Conservation (phyloP, 1,139 yeast genomes). For the Geotrichum aggregatum region DNA sequence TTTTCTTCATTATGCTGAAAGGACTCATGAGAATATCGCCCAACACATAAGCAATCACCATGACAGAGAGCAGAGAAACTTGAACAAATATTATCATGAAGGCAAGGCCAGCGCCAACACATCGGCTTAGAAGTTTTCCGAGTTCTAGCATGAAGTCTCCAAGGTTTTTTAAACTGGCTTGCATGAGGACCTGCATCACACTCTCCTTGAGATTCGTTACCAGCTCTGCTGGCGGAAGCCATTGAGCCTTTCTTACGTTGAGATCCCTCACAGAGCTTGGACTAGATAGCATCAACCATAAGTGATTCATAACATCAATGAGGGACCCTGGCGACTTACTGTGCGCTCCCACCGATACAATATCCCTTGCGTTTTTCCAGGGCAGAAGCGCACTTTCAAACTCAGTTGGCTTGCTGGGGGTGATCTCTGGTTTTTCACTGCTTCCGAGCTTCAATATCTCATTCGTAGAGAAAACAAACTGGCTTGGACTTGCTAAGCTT, state of each 20-base stretch:
- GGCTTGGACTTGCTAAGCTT: slow-evolving; percentile 14
- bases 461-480: slow-evolving; percentile 9
- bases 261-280: slow-evolving; percentile 15
- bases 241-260: slow-evolving; percentile 11
- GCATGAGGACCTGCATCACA: slow-evolving; percentile 3
- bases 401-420: neutral
- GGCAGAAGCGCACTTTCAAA: slow-evolving; percentile 29
- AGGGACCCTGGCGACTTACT: slow-evolving; percentile 12
- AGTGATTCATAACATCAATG: slow-evolving; percentile 17
- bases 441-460: slow-evolving; percentile 13
- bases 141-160: slow-evolving; percentile 6
- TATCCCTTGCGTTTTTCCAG: slow-evolving; percentile 33
- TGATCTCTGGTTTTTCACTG: neutral
- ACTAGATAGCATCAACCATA: slow-evolving; percentile 21
- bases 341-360: slow-evolving; percentile 21
- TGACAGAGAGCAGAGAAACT: slow-evolving; percentile 29
- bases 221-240: slow-evolving; percentile 31
- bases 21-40: slow-evolving; percentile 28
- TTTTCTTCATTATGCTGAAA: neutral
- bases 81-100: slow-evolving; percentile 29
- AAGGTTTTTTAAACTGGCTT: slow-evolving; percentile 3
- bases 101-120: slow-evolving; percentile 25
- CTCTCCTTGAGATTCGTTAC: slow-evolving; percentile 24
- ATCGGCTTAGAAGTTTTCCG: slow-evolving; percentile 5
- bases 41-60: slow-evolving; percentile 31